These are phyloP conservation scores for Phycomyces blakesleeanus DNA, from an alignment of 192 early-diverging fungal species.

Conservation along the genomic window DNA sequence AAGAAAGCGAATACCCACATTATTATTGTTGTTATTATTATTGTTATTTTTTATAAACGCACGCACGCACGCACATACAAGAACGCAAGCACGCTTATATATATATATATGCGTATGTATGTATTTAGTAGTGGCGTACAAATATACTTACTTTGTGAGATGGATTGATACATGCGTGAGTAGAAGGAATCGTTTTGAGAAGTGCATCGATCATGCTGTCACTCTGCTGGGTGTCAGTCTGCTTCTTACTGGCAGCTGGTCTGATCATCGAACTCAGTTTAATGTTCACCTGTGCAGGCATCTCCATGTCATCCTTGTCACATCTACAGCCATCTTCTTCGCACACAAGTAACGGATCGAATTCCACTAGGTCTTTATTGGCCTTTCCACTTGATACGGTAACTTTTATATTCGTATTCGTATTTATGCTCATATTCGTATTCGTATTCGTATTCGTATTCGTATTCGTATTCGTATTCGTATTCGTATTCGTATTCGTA, in stretches of 20 bases:
- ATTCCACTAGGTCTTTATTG: conserved; percentile 15
- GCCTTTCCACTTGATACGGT: neutral
- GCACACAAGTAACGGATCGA: conserved; percentile 4
- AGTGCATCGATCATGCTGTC: neutral
- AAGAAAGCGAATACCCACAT: too few species aligned
- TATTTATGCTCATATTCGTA: too few species aligned
- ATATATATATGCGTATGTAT: neutral
- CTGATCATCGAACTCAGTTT: neutral
- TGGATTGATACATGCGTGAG: neutral
- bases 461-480: too few species aligned
- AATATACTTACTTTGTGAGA: neutral
- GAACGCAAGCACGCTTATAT: too few species aligned
- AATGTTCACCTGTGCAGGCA: neutral
- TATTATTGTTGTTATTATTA: too few species aligned
- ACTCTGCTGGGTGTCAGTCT: neutral
- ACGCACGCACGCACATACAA: too few species aligned
- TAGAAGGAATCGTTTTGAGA: neutral
- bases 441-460: too few species aligned
- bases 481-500: too few species aligned
- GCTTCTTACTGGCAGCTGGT: neutral
- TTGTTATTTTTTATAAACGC: too few species aligned
- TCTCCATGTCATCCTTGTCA: conserved; percentile 1
- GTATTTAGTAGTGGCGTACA: neutral
- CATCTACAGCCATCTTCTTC: neutral
- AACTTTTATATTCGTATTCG: too few species aligned